These are phyloP conservation scores for Aureobasidium sp. DNA, from an alignment of 2,329 filamentous ascomycete species.

Conservation along the genomic window DNA sequence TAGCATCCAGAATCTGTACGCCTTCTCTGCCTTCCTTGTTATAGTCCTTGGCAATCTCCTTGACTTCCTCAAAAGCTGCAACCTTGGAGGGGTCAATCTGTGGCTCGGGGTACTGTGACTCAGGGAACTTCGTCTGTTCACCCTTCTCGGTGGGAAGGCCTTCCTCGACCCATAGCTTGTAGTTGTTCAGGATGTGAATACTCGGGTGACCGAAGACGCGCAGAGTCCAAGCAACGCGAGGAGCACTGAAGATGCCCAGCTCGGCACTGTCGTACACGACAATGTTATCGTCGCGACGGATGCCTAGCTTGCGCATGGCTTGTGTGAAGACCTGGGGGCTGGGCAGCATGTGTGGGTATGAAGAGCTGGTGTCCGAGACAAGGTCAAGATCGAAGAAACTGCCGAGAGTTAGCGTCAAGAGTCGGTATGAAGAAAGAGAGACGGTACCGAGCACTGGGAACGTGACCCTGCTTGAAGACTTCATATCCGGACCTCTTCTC, in stretches of 20 bases:
- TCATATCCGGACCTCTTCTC: conserved; percentile 66
- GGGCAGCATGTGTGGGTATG: conserved; percentile 96
- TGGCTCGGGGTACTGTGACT: conserved; percentile 34
- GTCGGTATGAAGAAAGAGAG: too few relatives aligned
- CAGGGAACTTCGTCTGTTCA: conserved; percentile 42
- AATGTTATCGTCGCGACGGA: conserved; percentile 76
- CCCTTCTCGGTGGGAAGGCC: conserved; percentile 78
- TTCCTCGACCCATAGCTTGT: conserved; percentile 83
- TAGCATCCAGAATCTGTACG: conserved; percentile 82
- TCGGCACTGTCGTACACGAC: conserved; percentile 93
- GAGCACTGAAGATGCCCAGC: conserved; percentile 87
- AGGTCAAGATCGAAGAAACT: conserved; percentile 90
- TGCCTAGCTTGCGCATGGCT: conserved; percentile 82
- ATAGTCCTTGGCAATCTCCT: conserved; percentile 63
- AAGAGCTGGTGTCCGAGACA: conserved; percentile 76
- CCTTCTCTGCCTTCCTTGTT: conserved; percentile 77
- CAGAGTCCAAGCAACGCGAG: conserved; percentile 88
- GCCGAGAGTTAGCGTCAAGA: background rate
- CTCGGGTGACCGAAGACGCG: conserved; percentile 79
- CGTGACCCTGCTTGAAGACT: conserved; percentile 71
- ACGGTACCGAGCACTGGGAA: conserved; percentile 62
- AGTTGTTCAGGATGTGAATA: conserved; percentile 93
- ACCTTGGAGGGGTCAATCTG: conserved; percentile 52
- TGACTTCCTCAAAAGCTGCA: conserved; percentile 73
- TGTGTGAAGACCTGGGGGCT: conserved; percentile 69